Base-by-base conservation (phyloP, 495 filamentous ascomycete genomes). In the Penicillium arizonense region DNA sequence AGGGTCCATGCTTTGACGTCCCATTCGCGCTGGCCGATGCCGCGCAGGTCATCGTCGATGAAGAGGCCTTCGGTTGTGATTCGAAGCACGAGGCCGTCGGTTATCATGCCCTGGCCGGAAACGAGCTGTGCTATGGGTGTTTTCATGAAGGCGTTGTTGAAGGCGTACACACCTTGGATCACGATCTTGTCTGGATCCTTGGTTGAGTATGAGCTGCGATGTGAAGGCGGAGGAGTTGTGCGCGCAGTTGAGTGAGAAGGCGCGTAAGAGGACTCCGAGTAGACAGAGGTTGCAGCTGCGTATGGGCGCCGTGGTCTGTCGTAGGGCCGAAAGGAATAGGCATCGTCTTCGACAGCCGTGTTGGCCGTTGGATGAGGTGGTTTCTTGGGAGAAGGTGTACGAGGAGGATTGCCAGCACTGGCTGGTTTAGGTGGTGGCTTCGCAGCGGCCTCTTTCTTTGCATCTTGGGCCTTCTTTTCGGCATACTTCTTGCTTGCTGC, bases 1-100 rank as follows among this genome's bases (percentile, higher is more conserved):
- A 98, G 81, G 11, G 90, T 96, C 94, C 94, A 97, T 14, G 93
- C 92, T 65, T 97, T 97, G 68, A 97, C 82, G 65, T 98, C 94
- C 95, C 95, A 98, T 72, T 97, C 95, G 43, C 94, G 82, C 66
- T 96, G 90, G 16, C 87, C 84, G 3, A 96, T 87, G 36, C 85
- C 85, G 14, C 91, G 84, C 34, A 96, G 76, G 59, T 96, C 94
- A 65, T 97, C 95, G 64, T 98, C 94, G 58, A 98, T 90, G 68
- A 97, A 97, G 32, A 97, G 81, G 4, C 94, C 94, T 67, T 96
- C 94, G 3, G 86, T 91, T 2, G 84, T 89, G 60, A 96, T 90
- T 10, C 84, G 81, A 37, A 97, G 81, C 38, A 96, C 83, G 26
- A 97, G 76, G 0, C 91, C 92, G 66, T 96, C 91, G 3, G 90